phyloP scores from a whole-genome alignment of 257 asterid species.

The Verbascum thapsus region DNA sequence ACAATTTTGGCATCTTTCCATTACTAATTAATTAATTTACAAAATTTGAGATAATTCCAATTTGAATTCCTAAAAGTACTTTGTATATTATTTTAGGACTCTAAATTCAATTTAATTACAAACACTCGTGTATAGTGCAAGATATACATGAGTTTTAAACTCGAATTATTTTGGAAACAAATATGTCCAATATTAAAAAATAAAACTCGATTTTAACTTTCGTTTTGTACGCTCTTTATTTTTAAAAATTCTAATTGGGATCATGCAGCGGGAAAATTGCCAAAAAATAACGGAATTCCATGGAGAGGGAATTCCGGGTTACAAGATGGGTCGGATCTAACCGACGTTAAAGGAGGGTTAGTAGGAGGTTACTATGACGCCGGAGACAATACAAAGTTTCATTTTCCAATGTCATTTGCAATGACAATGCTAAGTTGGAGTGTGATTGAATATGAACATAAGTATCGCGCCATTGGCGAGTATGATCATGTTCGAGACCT shows the following conservation, averaged over 20 bases:
- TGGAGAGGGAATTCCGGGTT: constrained; percentile 93
- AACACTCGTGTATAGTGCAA: no score
- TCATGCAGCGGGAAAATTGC: constrained; percentile 75
- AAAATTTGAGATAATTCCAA: no score
- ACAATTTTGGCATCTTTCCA: constrained; percentile 15
- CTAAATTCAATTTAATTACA: no score
- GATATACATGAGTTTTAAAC: no score
- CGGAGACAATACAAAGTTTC: constrained; percentile 77
- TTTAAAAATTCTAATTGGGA: no score
- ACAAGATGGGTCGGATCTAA: constrained; percentile 60
- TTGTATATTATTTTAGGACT: no score
- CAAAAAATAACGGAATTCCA: constrained; percentile 57
- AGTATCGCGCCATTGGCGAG: constrained; percentile 69
- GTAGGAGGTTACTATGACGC: constrained; percentile 96
- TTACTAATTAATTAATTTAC: no score
- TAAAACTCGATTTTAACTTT: no score
- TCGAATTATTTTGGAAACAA: no score
- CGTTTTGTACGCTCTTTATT: no score
- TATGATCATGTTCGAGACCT: constrained; percentile 68
- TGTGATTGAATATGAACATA: constrained; percentile 80
- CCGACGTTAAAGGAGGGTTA: constrained; percentile 72
- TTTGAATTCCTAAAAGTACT: no score
- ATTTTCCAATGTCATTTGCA: constrained; percentile 89
- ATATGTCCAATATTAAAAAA: no score
- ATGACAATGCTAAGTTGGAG: constrained; percentile 97